Percentiles rank a stretch among this genome's conserved stretches.
These are phyloP conservation scores for Leccinum solheimii DNA, from an alignment of 1,284 basidiomycete species.

Conservation along the genomic window DNA sequence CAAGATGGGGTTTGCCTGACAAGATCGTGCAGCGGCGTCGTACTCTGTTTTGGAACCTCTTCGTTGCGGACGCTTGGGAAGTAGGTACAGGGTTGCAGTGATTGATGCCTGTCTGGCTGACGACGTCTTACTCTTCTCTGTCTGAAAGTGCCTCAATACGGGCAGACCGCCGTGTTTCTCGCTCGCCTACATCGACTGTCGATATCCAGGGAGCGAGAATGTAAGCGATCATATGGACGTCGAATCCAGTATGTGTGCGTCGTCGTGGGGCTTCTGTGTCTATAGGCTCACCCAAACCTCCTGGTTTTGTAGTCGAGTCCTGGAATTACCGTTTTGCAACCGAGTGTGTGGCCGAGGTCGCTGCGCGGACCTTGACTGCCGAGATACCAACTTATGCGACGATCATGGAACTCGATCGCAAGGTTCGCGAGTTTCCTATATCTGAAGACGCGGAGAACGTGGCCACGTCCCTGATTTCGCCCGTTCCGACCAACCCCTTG, in stretches of 20 bases:
- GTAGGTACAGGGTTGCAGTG: slow-evolving; percentile 31
- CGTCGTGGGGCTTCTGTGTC: slow-evolving; percentile 1
- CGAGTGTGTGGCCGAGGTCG: slow-evolving; percentile 66
- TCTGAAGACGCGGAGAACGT: slow-evolving; percentile 45
- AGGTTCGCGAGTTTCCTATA: slow-evolving; percentile 64
- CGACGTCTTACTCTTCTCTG: slow-evolving; percentile 9
- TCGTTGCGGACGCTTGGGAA: slow-evolving; percentile 52
- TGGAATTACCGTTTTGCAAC: slow-evolving; percentile 66
- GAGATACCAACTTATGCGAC: slow-evolving; percentile 63
- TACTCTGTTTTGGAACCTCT: slow-evolving; percentile 59
- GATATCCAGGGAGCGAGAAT: slow-evolving; percentile 46
- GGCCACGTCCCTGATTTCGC: slow-evolving; percentile 20
- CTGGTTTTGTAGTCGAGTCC: slow-evolving; percentile 45
- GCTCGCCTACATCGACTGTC: slow-evolving; percentile 58
- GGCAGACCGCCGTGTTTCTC: slow-evolving; percentile 66
- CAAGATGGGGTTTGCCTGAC: slow-evolving; percentile 52
- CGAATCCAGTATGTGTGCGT: slow-evolving; percentile 28
- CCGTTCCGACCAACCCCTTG: slow-evolving; percentile 15
- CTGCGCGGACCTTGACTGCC: slow-evolving; percentile 60
- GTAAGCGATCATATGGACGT: slow-evolving; percentile 29
- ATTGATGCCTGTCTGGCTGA: background rate
- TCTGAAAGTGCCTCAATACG: slow-evolving; percentile 51
- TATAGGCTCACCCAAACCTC: background rate
- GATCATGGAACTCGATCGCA: slow-evolving; percentile 72
- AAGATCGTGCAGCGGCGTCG: slow-evolving; percentile 55